A percentile compares a stretch with the other conserved stretches of the same genome.
Evolutionary conservation across 306 rosid genomes (phyloP).

Genomic region (Trifolium pratense): DNA sequence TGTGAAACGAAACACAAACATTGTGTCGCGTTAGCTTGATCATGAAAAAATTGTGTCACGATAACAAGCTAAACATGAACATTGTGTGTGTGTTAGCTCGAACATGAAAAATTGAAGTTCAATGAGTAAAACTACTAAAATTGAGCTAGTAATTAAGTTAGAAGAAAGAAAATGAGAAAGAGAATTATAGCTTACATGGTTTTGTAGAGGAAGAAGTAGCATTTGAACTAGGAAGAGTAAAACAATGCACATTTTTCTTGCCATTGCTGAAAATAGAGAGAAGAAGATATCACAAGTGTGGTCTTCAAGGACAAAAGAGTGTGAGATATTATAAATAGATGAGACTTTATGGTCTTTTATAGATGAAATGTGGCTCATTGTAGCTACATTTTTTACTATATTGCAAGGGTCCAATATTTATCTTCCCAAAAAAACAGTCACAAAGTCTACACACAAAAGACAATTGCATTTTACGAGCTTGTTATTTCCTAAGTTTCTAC

Average conservation of each 20-base stretch:
- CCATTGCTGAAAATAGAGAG: conserved; percentile 55
- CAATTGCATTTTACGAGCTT: conserved; percentile 8
- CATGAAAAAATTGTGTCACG: background rate
- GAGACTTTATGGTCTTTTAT: conserved; percentile 34
- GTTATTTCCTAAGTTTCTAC: conserved; percentile 14
- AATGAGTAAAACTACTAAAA: background rate
- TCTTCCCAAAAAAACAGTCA: conserved; percentile 33
- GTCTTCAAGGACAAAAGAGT: conserved; percentile 24
- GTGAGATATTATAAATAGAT: conserved; percentile 31
- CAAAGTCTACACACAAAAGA: background rate
- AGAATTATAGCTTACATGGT: conserved; percentile 54
- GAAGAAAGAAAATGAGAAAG: background rate
- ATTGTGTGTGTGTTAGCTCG: background rate
- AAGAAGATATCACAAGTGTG: conserved; percentile 38
- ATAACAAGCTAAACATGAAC: background rate
- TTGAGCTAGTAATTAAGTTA: conserved; percentile 6
- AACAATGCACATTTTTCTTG: conserved; percentile 34
- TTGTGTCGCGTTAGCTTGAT: background rate
- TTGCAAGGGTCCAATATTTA: conserved; percentile 23
- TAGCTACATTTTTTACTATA: background rate
- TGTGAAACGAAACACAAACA: background rate
- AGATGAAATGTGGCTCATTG: conserved; percentile 40
- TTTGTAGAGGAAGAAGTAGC: conserved; percentile 48
- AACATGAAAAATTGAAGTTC: background rate
- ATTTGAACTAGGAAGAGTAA: conserved; percentile 41